Evolutionary conservation across 352 stramenopile genomes (phyloP).

Genomic region (Pilasporangium apinafurcum): DNA sequence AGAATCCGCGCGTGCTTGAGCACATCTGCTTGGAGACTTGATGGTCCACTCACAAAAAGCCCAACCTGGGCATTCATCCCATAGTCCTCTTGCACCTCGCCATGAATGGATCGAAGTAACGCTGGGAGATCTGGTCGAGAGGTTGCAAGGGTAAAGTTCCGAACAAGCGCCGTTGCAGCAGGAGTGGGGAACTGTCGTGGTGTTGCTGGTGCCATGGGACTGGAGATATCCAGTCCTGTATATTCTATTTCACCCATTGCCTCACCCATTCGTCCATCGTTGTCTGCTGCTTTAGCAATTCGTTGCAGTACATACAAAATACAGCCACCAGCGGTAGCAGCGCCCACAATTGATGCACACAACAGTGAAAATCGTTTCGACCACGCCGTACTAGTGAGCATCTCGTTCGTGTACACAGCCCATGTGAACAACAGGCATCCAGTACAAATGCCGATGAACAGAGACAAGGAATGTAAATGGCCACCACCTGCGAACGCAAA

Average conservation of each 20-base stretch:
- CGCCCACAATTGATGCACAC: slow-evolving; percentile 11
- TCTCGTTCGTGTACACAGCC: slow-evolving; percentile 16
- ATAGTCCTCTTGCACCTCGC: slow-evolving; percentile 45
- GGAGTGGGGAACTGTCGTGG: slow-evolving; percentile 20
- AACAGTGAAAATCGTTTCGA: slow-evolving; percentile 28
- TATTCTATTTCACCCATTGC: slow-evolving; percentile 38
- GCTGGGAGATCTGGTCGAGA: slow-evolving; percentile 30
- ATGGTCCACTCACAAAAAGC: slow-evolving; percentile 38
- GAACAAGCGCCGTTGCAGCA: slow-evolving; percentile 18
- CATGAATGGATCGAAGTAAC: slow-evolving; percentile 22
- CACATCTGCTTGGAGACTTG: slow-evolving; percentile 25
- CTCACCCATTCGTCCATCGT: slow-evolving; percentile 11
- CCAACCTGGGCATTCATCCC: slow-evolving; percentile 29
- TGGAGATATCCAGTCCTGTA: slow-evolving; percentile 19
- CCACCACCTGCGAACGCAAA: slow-evolving; percentile 24
- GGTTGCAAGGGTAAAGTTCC: slow-evolving; percentile 26
- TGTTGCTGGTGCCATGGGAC: slow-evolving; percentile 22
- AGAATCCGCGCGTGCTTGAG: slow-evolving; percentile 18
- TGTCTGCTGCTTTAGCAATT: slow-evolving; percentile 3
- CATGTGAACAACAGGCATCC: slow-evolving; percentile 24
- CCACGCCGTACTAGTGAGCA: slow-evolving; percentile 20
- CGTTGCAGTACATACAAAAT: slow-evolving; percentile 10
- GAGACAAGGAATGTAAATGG: slow-evolving; percentile 17
- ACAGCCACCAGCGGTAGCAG: slow-evolving; percentile 18
- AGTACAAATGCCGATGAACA: slow-evolving; percentile 25